Conservation (phyloP, 768 basidiomycete species). For the Podaxis sp. region DNA sequence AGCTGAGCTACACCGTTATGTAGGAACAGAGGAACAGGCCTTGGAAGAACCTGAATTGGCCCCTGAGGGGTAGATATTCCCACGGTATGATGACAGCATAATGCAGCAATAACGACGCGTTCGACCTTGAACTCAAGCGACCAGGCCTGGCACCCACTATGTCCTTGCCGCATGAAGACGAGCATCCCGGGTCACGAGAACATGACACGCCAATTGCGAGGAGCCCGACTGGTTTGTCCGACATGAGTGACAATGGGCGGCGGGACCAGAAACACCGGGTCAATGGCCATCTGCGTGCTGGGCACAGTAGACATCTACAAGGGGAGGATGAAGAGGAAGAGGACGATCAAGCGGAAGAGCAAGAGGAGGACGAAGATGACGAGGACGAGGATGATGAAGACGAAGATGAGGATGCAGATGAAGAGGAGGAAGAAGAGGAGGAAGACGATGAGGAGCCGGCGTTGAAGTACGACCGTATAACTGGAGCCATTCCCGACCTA, state of each 20-base stretch:
- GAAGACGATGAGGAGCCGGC: conserved; percentile 90
- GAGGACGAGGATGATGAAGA: conserved; percentile 24
- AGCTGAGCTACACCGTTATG: too few relatives aligned
- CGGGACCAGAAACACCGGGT: not conserved
- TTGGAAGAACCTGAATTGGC: not conserved
- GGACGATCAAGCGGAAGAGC: conserved; percentile 25
- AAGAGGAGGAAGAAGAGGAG: conserved; percentile 55
- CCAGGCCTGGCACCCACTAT: not conserved
- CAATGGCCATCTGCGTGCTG: not conserved
- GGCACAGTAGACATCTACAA: not conserved
- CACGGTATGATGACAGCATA: conserved; percentile 7
- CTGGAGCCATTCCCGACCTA: conserved; percentile 68
- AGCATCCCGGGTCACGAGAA: not conserved
- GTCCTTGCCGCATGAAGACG: conserved; percentile 11
- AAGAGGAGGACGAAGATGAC: conserved; percentile 24
- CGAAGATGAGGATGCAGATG: conserved; percentile 45
- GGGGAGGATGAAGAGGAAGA: conserved; percentile 9
- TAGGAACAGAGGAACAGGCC: too few relatives aligned
- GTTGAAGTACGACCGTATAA: conserved; percentile 86
- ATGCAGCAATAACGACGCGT: not conserved
- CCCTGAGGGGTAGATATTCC: not conserved
- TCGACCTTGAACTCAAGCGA: not conserved
- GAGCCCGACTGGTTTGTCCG: conserved; percentile 17
- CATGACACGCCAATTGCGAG: conserved; percentile 8
- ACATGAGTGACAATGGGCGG: conserved; percentile 12